Evolutionary conservation across 202 grass and related monocot genomes (phyloP).

Genomic region (Hordeum pubiflorum): DNA sequence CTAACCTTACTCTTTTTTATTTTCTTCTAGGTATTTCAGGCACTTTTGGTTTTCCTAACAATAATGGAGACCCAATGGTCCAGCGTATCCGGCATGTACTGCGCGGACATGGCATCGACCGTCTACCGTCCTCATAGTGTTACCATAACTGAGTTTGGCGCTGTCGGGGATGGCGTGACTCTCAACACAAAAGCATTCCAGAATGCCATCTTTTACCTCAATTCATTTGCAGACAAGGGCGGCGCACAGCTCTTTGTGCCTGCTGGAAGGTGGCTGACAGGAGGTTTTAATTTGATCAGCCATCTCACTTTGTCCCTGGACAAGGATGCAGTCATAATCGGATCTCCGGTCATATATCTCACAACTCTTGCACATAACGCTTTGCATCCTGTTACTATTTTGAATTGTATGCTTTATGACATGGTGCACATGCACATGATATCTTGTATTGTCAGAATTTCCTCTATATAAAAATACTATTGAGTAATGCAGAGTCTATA

Average conservation of each 20-base stretch:
- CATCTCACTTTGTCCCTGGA: conserved; percentile 86
- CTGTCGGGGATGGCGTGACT: conserved; percentile 80
- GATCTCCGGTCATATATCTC: conserved; percentile 55
- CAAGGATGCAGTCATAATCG: conserved; percentile 82
- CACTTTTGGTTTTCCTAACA: conserved; percentile 44
- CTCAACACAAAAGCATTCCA: conserved; percentile 95
- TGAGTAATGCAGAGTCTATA: not conserved
- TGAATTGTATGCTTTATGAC: not conserved
- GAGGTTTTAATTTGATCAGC: conserved; percentile 89
- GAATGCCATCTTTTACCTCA: conserved; percentile 97
- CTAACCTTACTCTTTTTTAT: conserved; percentile 15
- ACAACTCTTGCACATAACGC: not conserved
- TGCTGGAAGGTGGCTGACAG: conserved; percentile 89
- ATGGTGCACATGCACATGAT: not conserved
- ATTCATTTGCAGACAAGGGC: conserved; percentile 94
- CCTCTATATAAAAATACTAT: not conserved
- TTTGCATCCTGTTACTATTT: not conserved
- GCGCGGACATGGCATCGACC: conserved; percentile 60
- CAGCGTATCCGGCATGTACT: conserved; percentile 46
- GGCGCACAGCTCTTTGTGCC: conserved; percentile 89
- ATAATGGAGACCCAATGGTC: conserved; percentile 28
- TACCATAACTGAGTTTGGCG: conserved; percentile 83
- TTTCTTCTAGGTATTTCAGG: conserved; percentile 36
- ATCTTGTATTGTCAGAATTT: not conserved
- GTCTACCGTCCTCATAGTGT: conserved; percentile 87